A percentile compares a stretch with the other conserved stretches of the same genome.
Evolutionary conservation across 2,329 filamentous ascomycete genomes (phyloP).

Genomic region (Didymella pinodella): DNA sequence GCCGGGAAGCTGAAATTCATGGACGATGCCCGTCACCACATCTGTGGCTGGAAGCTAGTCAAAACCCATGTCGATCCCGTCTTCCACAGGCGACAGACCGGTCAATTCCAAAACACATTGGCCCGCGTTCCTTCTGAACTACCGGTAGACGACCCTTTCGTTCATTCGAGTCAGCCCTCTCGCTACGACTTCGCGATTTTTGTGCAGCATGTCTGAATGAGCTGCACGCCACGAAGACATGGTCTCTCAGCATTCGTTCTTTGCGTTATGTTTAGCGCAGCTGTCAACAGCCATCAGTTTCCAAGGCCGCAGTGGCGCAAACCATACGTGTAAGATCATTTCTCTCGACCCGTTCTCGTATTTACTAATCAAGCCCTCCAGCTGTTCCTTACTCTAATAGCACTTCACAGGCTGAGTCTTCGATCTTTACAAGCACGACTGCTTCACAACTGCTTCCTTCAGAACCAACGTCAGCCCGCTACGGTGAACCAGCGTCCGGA

Average conservation of each 20-base stretch:
- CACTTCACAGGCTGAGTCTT: conserved; percentile 23
- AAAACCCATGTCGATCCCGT: conserved; percentile 13
- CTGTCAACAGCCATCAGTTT: conserved; percentile 30
- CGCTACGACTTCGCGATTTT: conserved; percentile 31
- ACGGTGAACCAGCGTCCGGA: background rate
- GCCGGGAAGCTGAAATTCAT: conserved; percentile 9
- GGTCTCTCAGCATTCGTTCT: conserved; percentile 22
- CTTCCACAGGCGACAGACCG: conserved; percentile 15
- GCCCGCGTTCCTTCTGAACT: conserved; percentile 31
- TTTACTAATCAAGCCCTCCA: conserved; percentile 42
- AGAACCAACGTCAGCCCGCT: background rate
- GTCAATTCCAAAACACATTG: conserved; percentile 26
- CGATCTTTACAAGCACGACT: conserved; percentile 6
- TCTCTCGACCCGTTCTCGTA: conserved; percentile 29
- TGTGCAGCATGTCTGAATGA: conserved; percentile 30
- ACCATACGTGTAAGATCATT: conserved; percentile 35
- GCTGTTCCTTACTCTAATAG: conserved; percentile 39
- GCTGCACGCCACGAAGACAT: conserved; percentile 33
- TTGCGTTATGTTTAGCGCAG: conserved; percentile 29
- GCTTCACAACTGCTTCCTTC: background rate
- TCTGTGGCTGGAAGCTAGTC: conserved; percentile 20
- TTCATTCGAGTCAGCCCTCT: conserved; percentile 24
- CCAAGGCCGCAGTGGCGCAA: conserved; percentile 31
- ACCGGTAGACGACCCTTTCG: conserved; percentile 17
- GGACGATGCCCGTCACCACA: conserved; percentile 21